These are phyloP conservation scores for Oropetium thomaeum DNA, from an alignment of 176 grass and related monocot species.

Conservation along the genomic window DNA sequence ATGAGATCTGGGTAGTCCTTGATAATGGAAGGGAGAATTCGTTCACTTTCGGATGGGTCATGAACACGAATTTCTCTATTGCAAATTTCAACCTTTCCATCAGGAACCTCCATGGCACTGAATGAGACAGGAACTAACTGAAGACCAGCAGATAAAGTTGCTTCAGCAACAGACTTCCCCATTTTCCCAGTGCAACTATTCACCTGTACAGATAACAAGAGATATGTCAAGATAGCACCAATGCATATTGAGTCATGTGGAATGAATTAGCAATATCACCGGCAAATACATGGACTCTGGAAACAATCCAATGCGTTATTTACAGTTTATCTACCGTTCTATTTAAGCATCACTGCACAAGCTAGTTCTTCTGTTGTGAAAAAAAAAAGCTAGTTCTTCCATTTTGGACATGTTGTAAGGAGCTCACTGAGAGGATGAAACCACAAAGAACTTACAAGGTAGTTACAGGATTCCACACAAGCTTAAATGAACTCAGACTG, in stretches of 20 bases:
- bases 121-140: slow-evolving; percentile 81
- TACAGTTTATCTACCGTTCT: background rate
- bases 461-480: background rate
- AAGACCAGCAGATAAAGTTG: slow-evolving; percentile 76
- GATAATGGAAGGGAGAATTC: slow-evolving; percentile 49
- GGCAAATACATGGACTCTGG: background rate
- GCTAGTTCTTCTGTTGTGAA: background rate
- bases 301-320: background rate
- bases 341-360: background rate
- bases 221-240: background rate
- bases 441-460: background rate
- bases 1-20: slow-evolving; percentile 73
- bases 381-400: background rate
- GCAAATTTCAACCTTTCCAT: slow-evolving; percentile 56
- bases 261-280: slow-evolving; percentile 12
- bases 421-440: background rate
- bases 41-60: slow-evolving; percentile 61
- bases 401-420: background rate
- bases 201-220: slow-evolving; percentile 45
- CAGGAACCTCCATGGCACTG: slow-evolving; percentile 50
- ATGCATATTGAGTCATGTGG: slow-evolving; percentile 1
- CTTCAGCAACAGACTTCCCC: slow-evolving; percentile 74
- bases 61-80: slow-evolving; percentile 60
- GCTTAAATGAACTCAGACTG: background rate
- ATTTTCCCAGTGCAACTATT: slow-evolving; percentile 93